phyloP scores from a whole-genome alignment of 2,329 filamentous ascomycete genomes.

The Phialophora verrucosa region DNA sequence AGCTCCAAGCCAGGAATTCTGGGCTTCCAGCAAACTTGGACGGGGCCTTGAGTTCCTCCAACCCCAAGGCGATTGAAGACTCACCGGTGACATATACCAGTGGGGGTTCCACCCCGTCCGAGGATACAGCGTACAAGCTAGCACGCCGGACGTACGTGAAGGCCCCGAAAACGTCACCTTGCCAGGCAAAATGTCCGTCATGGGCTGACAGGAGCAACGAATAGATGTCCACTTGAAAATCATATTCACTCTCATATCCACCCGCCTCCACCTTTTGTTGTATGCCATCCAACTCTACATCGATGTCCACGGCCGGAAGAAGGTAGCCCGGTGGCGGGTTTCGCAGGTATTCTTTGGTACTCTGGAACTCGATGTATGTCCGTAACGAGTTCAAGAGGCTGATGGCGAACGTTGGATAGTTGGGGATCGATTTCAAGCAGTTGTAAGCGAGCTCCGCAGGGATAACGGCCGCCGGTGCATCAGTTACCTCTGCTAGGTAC shows the following conservation, averaged over 20 bases:
- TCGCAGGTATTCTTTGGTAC: conserved; percentile 56
- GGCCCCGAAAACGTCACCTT: conserved; percentile 23
- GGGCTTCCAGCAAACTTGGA: not conserved
- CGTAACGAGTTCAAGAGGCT: conserved; percentile 31
- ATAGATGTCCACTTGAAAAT: conserved; percentile 62
- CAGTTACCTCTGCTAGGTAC: conserved; percentile 9
- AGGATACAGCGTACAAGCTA: conserved; percentile 27
- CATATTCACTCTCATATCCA: conserved; percentile 59
- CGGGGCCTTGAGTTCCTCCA: not conserved
- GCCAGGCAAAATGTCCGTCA: conserved; percentile 62
- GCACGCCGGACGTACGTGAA: conserved; percentile 40
- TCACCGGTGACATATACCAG: conserved; percentile 55
- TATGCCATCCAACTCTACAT: conserved; percentile 52
- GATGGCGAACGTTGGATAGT: conserved; percentile 28
- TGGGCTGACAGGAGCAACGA: conserved; percentile 61
- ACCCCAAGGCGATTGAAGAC: not conserved
- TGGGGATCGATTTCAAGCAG: conserved; percentile 34
- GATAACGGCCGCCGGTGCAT: conserved; percentile 6
- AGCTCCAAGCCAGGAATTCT: conserved; percentile 13
- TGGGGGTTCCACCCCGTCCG: conserved; percentile 25
- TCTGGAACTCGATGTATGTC: conserved; percentile 54
- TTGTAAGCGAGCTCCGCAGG: conserved; percentile 33
- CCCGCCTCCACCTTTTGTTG: conserved; percentile 50
- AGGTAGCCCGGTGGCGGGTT: conserved; percentile 60
- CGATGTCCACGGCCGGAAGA: conserved; percentile 55